A percentile compares a stretch with the other conserved stretches of the same genome.
phyloP scores from a whole-genome alignment of 208 protist species.

The Acanthamoeba castellanii region DNA sequence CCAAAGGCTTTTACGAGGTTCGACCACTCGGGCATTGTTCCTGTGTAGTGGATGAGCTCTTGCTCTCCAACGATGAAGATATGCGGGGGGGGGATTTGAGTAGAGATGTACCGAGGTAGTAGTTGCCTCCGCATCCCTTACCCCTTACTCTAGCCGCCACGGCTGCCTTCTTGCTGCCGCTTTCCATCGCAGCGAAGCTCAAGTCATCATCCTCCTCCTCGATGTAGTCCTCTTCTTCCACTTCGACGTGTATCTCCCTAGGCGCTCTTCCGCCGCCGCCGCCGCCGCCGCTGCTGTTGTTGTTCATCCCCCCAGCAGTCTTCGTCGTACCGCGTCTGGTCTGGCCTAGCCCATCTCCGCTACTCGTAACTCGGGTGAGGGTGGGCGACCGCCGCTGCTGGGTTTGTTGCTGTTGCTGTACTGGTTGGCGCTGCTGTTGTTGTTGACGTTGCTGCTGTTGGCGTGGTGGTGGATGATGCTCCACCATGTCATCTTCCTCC shows the following conservation, averaged over 20 bases:
- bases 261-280: neutral
- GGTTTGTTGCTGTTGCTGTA: no score
- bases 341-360: neutral
- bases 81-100: neutral
- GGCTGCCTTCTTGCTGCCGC: neutral
- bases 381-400: neutral
- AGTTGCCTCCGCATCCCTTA: neutral
- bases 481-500: neutral
- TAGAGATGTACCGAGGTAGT: neutral
- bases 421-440: no score
- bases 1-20: neutral
- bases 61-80: neutral
- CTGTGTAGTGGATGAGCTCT: neutral
- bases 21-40: slow-evolving; percentile 34
- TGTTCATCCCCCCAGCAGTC: neutral
- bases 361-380: neutral
- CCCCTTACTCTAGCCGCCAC: neutral
- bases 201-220: neutral
- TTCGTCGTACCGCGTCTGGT: neutral
- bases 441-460: neutral
- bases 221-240: neutral
- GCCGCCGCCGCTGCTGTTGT: neutral
- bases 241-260: neutral
- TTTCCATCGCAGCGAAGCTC: slow-evolving; percentile 19
- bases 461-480: neutral